Conservation (phyloP, 1,284 basidiomycete genomes). For the Trichosporon coremiiforme region DNA sequence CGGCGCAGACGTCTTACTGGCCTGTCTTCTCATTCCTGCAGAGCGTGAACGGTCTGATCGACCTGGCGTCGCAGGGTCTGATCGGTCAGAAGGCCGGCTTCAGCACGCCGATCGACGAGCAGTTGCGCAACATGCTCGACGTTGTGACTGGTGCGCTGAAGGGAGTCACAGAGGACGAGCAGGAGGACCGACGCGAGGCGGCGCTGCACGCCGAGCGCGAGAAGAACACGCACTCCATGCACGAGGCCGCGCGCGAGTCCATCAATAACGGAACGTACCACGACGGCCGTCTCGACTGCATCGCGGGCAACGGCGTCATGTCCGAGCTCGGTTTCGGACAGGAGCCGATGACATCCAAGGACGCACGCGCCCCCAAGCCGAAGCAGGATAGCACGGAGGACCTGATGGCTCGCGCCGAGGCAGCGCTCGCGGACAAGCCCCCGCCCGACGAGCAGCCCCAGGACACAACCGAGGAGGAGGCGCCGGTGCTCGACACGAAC, state of each 20-base stretch:
- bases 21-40: constrained; percentile 88
- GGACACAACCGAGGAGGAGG: constrained; percentile 2
- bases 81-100: constrained; percentile 96
- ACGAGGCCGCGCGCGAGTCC: constrained; percentile 45
- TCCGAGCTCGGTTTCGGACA: constrained; percentile 74
- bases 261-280: constrained; percentile 70
- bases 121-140: constrained; percentile 82
- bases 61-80: constrained; percentile 84
- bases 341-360: constrained; percentile 63
- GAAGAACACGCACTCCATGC: constrained; percentile 36
- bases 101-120: constrained; percentile 77
- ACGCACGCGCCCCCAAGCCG: constrained; percentile 47
- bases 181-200: constrained; percentile 58
- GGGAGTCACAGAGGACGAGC: constrained; percentile 58
- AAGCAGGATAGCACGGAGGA: constrained; percentile 44
- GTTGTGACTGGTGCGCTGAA: constrained; percentile 74
- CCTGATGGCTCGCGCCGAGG: constrained; percentile 35
- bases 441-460: background rate
- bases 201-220: constrained; percentile 36
- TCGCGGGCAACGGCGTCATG: constrained; percentile 80
- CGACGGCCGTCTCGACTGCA: constrained; percentile 74
- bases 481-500: constrained; percentile 49
- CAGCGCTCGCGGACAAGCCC: constrained; percentile 2
- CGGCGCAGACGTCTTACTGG: constrained; percentile 77
- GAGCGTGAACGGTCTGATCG: constrained; percentile 81